phyloP scores from a whole-genome alignment of 768 basidiomycete genomes.

The Suillus discolor region DNA sequence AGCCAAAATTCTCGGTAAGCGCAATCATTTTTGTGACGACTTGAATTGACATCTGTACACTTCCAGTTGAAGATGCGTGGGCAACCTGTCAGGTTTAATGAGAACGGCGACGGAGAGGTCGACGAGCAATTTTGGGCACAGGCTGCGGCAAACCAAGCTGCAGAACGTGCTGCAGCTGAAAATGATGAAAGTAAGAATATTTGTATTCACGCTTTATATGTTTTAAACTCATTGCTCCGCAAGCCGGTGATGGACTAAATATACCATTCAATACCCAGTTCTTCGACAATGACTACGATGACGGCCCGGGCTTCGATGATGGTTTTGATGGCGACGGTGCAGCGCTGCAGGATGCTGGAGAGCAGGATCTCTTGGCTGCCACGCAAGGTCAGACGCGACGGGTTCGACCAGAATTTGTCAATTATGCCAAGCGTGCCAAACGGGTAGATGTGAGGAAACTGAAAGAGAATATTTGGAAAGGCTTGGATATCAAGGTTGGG shows the following conservation, averaged over 20 bases:
- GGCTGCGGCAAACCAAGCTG: conserved; percentile 84
- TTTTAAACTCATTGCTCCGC: conserved; percentile 25
- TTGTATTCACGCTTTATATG: background rate
- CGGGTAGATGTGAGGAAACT: conserved; percentile 94
- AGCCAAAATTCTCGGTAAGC: conserved; percentile 91
- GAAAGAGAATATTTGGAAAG: conserved; percentile 98
- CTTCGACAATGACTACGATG: conserved; percentile 92
- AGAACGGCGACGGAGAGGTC: conserved; percentile 80
- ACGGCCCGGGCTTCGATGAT: conserved; percentile 72
- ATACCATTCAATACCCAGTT: conserved; percentile 95
- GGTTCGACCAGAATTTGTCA: conserved; percentile 84
- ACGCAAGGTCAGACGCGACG: conserved; percentile 78
- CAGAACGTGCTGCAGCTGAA: conserved; percentile 52
- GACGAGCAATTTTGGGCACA: conserved; percentile 98
- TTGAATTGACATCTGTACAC: conserved; percentile 10
- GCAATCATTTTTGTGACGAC: conserved; percentile 10
- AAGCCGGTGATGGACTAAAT: conserved; percentile 48
- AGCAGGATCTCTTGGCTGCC: conserved; percentile 86
- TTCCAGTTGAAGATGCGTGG: conserved; percentile 88
- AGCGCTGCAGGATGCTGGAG: conserved; percentile 60
- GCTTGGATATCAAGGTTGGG: conserved; percentile 74
- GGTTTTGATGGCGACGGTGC: conserved; percentile 48
- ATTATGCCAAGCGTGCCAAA: conserved; percentile 95
- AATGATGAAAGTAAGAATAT: conserved; percentile 61
- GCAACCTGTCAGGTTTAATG: conserved; percentile 54